Conservation (phyloP, 768 basidiomycete species). For the Leccinum disarticulatum region DNA sequence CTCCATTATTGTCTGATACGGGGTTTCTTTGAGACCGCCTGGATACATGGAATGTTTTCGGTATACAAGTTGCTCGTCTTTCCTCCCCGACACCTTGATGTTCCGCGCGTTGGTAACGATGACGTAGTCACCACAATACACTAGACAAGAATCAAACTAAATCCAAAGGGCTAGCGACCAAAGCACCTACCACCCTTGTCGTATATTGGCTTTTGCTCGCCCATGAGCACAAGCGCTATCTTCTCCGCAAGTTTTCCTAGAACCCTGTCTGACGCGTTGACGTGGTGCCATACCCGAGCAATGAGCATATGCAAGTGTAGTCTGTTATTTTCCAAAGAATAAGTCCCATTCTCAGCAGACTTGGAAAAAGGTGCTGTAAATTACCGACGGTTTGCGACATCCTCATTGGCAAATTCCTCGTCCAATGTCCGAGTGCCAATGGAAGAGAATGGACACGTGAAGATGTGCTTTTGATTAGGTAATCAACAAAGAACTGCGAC, state of each 20-base stretch:
- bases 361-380: constrained; percentile 41
- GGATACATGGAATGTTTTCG: constrained; percentile 90
- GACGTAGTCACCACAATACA: constrained; percentile 97
- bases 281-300: constrained; percentile 95
- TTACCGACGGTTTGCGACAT: constrained; percentile 88
- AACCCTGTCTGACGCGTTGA: constrained; percentile 87
- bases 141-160: constrained; percentile 39
- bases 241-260: constrained; percentile 92
- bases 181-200: constrained; percentile 75
- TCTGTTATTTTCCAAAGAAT: constrained; percentile 48
- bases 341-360: neutral
- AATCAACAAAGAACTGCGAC: neutral
- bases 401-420: constrained; percentile 2
- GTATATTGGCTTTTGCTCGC: constrained; percentile 97
- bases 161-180: neutral
- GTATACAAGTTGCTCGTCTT: constrained; percentile 87
- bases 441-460: neutral
- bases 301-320: constrained; percentile 74
- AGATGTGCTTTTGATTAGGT: neutral
- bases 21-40: constrained; percentile 90
- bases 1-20: constrained; percentile 80
- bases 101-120: constrained; percentile 88
- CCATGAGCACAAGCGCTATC: constrained; percentile 96
- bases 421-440: neutral
- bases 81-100: constrained; percentile 86